Conservation (phyloP, 805 yeast species). For the Maudiozyma barnettii region DNA sequence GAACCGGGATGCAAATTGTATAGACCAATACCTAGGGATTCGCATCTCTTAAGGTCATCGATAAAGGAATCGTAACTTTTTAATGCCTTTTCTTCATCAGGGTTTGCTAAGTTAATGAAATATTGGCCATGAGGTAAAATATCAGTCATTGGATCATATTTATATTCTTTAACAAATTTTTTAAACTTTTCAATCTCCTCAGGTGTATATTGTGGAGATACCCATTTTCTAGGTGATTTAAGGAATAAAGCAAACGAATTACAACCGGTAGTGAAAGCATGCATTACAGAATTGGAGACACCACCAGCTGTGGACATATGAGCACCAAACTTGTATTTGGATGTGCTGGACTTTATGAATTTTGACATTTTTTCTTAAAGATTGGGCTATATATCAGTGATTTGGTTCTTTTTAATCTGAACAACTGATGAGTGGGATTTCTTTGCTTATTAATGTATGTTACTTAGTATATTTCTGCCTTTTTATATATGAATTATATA, state of each 20-base stretch:
- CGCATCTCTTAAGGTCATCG: slow-evolving; percentile 85
- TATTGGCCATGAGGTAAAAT: slow-evolving; percentile 92
- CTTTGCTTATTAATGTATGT: no score
- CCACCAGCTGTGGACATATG: slow-evolving; percentile 84
- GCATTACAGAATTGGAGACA: slow-evolving; percentile 53
- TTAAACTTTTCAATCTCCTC: slow-evolving; percentile 63
- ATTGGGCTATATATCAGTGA: no score
- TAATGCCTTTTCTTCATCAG: slow-evolving; percentile 67
- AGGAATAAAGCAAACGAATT: slow-evolving; percentile 86
- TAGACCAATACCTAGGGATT: slow-evolving; percentile 68
- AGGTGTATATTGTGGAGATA: slow-evolving; percentile 60
- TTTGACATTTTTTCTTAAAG: slow-evolving; percentile 15
- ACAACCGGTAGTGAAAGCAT: slow-evolving; percentile 45
- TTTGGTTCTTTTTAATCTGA: no score
- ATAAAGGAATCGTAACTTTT: slow-evolving; percentile 70
- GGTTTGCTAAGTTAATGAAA: slow-evolving; percentile 86
- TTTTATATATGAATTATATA: no score
- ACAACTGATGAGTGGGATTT: no score
- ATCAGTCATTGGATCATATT: slow-evolving; percentile 68
- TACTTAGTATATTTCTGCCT: no score
- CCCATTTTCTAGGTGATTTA: slow-evolving; percentile 88
- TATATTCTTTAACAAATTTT: slow-evolving; percentile 47
- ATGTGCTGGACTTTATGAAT: slow-evolving; percentile 36
- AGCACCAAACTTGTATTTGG: slow-evolving; percentile 67
- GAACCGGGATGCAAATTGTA: slow-evolving; percentile 96